Evolutionary conservation across 2,329 filamentous ascomycete genomes (phyloP).

Genomic region (Cladosporium velox): DNA sequence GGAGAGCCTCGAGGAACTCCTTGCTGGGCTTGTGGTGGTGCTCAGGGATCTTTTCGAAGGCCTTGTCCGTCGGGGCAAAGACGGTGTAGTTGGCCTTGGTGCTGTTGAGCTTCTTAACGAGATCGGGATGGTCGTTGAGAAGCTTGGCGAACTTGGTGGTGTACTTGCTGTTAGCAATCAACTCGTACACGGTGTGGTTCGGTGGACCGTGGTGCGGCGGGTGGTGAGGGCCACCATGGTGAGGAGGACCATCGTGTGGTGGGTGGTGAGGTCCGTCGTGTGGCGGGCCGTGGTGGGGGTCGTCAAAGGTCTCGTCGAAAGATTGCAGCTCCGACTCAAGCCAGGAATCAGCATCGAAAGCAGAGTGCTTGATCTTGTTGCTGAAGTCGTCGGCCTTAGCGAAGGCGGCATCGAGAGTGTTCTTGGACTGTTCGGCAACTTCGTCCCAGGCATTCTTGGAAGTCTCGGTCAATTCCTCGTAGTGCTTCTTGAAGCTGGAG

Average conservation of each 20-base stretch:
- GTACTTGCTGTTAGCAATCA: constrained; percentile 74
- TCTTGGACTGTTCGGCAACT: constrained; percentile 38
- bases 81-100: constrained; percentile 75
- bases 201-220: constrained; percentile 49
- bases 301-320: constrained; percentile 37
- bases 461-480: constrained; percentile 30
- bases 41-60: constrained; percentile 68
- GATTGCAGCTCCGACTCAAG: constrained; percentile 40
- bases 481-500: constrained; percentile 37
- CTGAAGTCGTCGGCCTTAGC: constrained; percentile 44
- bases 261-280: constrained; percentile 26
- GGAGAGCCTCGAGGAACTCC: constrained; percentile 67
- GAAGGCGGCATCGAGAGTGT: constrained; percentile 48
- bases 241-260: constrained; percentile 34
- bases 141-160: constrained; percentile 75
- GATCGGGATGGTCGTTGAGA: constrained; percentile 70
- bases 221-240: constrained; percentile 36
- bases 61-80: constrained; percentile 76
- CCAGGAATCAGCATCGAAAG: constrained; percentile 52
- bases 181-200: constrained; percentile 75
- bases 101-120: constrained; percentile 73
- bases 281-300: constrained; percentile 29
- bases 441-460: constrained; percentile 36
- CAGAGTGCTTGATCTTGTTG: constrained; percentile 46
- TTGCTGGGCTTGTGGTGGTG: constrained; percentile 64